Conservation (phyloP, 306 rosid species). For the Prunus mume region DNA sequence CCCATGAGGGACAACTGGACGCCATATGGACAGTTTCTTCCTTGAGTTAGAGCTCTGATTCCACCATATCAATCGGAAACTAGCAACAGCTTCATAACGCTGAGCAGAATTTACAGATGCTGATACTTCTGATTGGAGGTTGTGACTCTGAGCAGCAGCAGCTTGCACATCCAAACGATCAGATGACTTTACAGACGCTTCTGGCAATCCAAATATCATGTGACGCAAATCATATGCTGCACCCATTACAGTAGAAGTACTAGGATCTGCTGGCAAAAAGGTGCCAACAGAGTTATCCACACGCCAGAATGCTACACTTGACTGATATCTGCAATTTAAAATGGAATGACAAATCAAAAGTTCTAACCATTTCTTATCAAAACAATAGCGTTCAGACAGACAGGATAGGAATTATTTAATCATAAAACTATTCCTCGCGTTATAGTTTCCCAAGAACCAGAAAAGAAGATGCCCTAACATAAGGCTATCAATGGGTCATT, state of each 20-base stretch:
- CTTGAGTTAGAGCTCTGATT: conserved; percentile 70
- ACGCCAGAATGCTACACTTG: conserved; percentile 77
- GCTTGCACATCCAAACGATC: conserved; percentile 36
- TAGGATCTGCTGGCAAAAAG: conserved; percentile 82
- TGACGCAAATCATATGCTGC: conserved; percentile 74
- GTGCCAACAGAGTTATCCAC: conserved; percentile 88
- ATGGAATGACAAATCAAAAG: neutral
- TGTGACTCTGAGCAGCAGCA: conserved; percentile 36
- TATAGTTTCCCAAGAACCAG: neutral
- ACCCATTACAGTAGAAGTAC: conserved; percentile 43
- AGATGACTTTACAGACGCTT: conserved; percentile 36
- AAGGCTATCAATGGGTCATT: neutral
- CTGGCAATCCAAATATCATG: conserved; percentile 63
- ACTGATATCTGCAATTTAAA: conserved; percentile 49
- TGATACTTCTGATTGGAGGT: conserved; percentile 41
- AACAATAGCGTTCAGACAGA: neutral
- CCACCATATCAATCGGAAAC: conserved; percentile 90
- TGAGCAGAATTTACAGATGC: conserved; percentile 49
- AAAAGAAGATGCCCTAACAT: neutral
- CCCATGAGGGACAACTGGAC: conserved; percentile 79
- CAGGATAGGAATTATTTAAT: neutral
- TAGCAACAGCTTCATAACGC: conserved; percentile 75
- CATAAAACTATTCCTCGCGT: neutral
- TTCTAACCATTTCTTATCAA: neutral
- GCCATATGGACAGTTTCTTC: conserved; percentile 85